Conservation (phyloP, 169 alveolate species). For the Cryptosporidium tyzzeri region DNA sequence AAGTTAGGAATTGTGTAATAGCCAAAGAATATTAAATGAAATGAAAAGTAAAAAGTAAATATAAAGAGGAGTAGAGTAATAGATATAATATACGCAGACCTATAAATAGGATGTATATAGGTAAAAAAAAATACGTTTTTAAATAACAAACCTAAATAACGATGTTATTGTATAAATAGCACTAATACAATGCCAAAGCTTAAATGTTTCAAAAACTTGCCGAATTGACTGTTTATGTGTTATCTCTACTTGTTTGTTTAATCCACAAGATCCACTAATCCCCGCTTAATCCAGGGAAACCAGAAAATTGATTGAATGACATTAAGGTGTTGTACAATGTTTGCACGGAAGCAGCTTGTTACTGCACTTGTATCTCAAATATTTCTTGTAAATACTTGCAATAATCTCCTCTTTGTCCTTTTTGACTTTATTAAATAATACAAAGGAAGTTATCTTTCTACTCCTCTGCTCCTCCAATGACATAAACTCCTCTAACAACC, state of each 20-base stretch:
- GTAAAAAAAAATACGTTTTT: not conserved
- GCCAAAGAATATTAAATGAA: not conserved
- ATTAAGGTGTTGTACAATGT: slow-evolving; percentile 8
- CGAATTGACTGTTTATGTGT: not conserved
- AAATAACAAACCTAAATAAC: not conserved
- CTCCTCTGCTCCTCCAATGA: slow-evolving; percentile 42
- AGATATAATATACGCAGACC: not conserved
- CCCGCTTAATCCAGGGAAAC: not conserved
- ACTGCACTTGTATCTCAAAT: slow-evolving; percentile 54
- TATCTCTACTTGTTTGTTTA: not conserved
- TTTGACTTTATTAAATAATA: not conserved
- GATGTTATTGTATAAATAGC: not conserved
- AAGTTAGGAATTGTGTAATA: too few relatives aligned
- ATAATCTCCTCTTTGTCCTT: slow-evolving; percentile 10
- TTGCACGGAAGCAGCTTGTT: slow-evolving; percentile 36
- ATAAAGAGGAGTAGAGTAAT: too few relatives aligned
- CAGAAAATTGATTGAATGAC: not conserved
- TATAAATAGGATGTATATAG: not conserved
- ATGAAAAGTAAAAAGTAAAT: not conserved
- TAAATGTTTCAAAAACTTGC: not conserved
- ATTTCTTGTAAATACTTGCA: slow-evolving; percentile 13
- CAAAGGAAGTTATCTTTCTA: slow-evolving; percentile 41
- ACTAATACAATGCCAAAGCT: not conserved
- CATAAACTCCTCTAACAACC: slow-evolving; percentile 31
- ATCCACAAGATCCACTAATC: not conserved